phyloP scores from a whole-genome alignment of 768 basidiomycete genomes.

The Pleurotus tuber-regium region DNA sequence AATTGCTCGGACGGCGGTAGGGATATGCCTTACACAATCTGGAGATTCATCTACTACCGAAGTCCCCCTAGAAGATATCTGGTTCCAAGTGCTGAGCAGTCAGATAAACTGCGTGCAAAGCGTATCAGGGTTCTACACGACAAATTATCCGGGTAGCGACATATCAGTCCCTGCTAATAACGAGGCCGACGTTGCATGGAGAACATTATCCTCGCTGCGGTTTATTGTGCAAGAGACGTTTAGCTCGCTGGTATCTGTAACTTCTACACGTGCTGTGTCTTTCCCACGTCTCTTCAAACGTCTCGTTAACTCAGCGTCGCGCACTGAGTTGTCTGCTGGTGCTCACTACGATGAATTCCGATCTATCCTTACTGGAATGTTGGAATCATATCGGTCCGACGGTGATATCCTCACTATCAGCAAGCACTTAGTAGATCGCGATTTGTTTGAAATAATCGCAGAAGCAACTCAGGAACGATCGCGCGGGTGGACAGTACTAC shows the following conservation, averaged over 20 bases:
- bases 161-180: constrained; percentile 10
- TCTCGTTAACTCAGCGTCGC: constrained; percentile 71
- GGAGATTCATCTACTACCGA: constrained; percentile 35
- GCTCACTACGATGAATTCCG: constrained; percentile 89
- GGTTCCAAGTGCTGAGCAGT: constrained; percentile 82
- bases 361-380: constrained; percentile 89
- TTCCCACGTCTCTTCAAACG: constrained; percentile 93
- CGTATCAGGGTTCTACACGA: constrained; percentile 44
- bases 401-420: constrained; percentile 88
- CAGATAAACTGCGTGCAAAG: constrained; percentile 80
- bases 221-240: constrained; percentile 84
- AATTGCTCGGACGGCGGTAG: constrained; percentile 59
- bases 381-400: constrained; percentile 91
- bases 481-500: constrained; percentile 59
- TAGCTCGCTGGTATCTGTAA: constrained; percentile 77
- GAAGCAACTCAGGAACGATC: constrained; percentile 53
- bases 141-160: constrained; percentile 11
- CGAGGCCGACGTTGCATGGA: constrained; percentile 21
- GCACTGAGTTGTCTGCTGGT: constrained; percentile 45
- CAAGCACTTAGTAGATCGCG: constrained; percentile 75
- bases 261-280: constrained; percentile 75
- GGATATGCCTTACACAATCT: constrained; percentile 72
- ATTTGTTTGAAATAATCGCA: constrained; percentile 74
- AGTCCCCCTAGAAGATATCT: constrained; percentile 73
- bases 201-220: constrained; percentile 55